Evolutionary conservation across 225 moss, liverwort and hornwort species (phyloP), one percentile per base, ranked within the genome.

Genomic region (Physcomitrellopsis africana): DNA sequence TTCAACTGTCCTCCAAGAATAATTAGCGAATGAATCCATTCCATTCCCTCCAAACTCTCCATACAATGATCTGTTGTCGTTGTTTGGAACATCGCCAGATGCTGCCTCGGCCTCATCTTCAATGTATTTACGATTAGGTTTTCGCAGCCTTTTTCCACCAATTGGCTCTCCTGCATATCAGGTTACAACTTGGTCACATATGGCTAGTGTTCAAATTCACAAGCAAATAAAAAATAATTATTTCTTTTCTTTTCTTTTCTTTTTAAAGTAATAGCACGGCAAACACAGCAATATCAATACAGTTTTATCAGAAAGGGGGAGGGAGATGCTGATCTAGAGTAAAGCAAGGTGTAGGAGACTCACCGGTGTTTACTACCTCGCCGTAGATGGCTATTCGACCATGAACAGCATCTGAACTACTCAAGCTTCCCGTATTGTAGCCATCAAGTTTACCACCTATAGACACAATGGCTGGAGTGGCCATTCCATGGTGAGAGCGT

Each of bases 91-190:
- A 69, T 82, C 69, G 46, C 80, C 92, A 23, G 91, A 66, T 19
- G 74, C 81, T 78, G 74, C 83, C 41, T 90, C 87, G 7, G 80
- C 86, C 76, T 91, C 94, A 73, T 96, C 94, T 81, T 97, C 96
- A 68, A 97, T 90, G 43, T 97, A 97, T 32, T 91, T 85, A 24
- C 94, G 94, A 69, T 97, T 97, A 13, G 96, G 96, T 74, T 97
- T 97, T 64, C 96, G 84, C 76, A 92, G 89, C 75, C 96, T 87
- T 64, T 97, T 97, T 13, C 91, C 89, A 42, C 90, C 89, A 47
- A 90, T 78, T 41, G 84, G 86, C 66, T 81, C 86, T 82, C 83
- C 92, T 85, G 69, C 46, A 26, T 22, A 69, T 10, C 62, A 81
- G 53, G 52, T 3, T 68, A 64, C 54, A 53, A 4, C 49, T 68